A percentile compares a stretch with the other conserved stretches of the same genome.
phyloP scores from a whole-genome alignment of 345 rosid species.

The Lumnitzera littorea region DNA sequence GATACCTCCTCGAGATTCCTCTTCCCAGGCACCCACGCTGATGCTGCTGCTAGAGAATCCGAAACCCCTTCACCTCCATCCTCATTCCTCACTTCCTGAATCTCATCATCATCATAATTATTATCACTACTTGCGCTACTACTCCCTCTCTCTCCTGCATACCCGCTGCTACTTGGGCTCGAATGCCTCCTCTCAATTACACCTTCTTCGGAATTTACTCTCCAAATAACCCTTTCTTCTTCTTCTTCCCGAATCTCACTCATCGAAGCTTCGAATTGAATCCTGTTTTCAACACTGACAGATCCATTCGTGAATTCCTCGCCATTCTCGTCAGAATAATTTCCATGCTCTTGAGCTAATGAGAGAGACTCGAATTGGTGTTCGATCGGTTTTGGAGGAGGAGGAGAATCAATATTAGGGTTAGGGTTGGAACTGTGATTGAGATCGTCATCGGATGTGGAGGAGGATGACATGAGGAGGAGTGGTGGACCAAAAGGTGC shows the following conservation, averaged over 20 bases:
- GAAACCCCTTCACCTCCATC: slow-evolving; percentile 9
- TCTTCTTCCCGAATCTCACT: slow-evolving; percentile 6
- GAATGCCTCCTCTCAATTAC: slow-evolving; percentile 35
- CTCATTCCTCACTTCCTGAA: slow-evolving; percentile 28
- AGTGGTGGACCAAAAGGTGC: no score
- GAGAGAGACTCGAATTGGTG: no score
- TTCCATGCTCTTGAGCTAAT: no score
- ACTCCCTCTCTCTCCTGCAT: slow-evolving; percentile 80
- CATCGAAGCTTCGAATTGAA: no score
- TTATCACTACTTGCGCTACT: slow-evolving; percentile 51
- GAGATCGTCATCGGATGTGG: no score
- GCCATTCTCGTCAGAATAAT: no score
- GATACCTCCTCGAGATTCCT: slow-evolving; percentile 75
- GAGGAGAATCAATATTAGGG: no score
- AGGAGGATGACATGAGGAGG: no score
- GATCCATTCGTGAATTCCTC: no score
- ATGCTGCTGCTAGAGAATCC: slow-evolving; percentile 26
- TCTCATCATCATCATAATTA: slow-evolving; percentile 49
- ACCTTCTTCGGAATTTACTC: slow-evolving; percentile 42
- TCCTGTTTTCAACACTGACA: no score
- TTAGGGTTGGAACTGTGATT: no score
- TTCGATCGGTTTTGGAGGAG: no score
- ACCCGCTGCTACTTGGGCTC: slow-evolving; percentile 79
- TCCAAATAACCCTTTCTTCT: slow-evolving; percentile 16
- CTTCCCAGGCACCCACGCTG: slow-evolving; percentile 64